These are phyloP conservation scores for Datura wrightii DNA, from an alignment of 257 asterid species.

Conservation along the genomic window DNA sequence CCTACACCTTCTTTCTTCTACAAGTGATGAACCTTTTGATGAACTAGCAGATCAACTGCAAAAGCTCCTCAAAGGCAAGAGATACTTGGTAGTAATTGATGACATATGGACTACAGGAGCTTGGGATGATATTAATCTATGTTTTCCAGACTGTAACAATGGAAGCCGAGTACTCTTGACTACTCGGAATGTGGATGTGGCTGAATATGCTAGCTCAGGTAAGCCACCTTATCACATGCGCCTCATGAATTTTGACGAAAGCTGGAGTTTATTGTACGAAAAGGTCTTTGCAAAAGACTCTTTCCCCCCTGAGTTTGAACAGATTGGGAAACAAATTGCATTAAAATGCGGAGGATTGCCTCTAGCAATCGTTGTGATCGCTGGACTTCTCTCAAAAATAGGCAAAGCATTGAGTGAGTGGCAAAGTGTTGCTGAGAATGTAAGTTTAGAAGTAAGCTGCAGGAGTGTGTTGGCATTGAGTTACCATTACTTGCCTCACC, in stretches of 20 bases:
- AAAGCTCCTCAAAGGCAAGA: background rate
- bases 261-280: constrained; percentile 23
- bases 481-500: constrained; percentile 32
- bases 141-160: constrained; percentile 27
- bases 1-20: constrained; percentile 12
- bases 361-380: background rate
- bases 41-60: background rate
- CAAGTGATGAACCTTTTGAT: background rate
- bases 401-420: background rate
- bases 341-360: constrained; percentile 30
- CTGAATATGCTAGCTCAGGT: background rate
- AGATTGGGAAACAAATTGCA: constrained; percentile 21
- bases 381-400: constrained; percentile 10
- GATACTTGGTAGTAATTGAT: constrained; percentile 35
- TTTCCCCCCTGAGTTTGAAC: constrained; percentile 19
- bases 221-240: background rate
- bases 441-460: constrained; percentile 14
- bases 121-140: constrained; percentile 4
- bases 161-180: constrained; percentile 36
- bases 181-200: constrained; percentile 26
- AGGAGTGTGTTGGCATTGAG: background rate
- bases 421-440: constrained; percentile 12
- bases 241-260: constrained; percentile 21
- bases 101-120: constrained; percentile 22
- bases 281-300: background rate